Conservation (phyloP, 305 asterid species). For the Plantago coronopus region DNA sequence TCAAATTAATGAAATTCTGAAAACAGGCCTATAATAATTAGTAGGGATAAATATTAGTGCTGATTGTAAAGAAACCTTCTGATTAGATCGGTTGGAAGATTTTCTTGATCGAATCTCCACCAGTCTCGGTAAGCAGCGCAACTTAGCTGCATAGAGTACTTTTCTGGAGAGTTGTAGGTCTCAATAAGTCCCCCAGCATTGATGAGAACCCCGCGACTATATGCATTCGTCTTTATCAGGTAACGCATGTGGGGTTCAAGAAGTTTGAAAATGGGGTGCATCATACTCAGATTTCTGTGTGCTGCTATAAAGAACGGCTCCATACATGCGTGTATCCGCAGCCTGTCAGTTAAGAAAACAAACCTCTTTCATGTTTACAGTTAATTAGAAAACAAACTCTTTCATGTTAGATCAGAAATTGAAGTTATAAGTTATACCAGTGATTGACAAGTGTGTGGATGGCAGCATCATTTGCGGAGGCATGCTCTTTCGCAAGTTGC, state of each 20-base stretch:
- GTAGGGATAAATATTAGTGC: too few species aligned
- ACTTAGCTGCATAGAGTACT: conserved; percentile 83
- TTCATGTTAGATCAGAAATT: background rate
- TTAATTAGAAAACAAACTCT: too few species aligned
- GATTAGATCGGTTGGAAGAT: conserved; percentile 85
- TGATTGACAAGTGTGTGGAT: conserved; percentile 94
- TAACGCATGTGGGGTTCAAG: conserved; percentile 97
- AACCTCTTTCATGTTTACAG: background rate
- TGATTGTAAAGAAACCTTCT: conserved; percentile 41
- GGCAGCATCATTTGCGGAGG: conserved; percentile 90
- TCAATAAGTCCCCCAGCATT: conserved; percentile 77
- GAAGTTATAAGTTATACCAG: conserved; percentile 37
- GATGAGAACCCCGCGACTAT: conserved; percentile 73
- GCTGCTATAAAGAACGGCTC: conserved; percentile 92
- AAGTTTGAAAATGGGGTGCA: conserved; percentile 91
- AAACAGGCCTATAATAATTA: too few species aligned
- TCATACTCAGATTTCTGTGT: conserved; percentile 82
- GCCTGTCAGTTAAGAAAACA: conserved; percentile 32
- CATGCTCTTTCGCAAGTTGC: conserved; percentile 90
- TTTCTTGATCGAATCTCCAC: conserved; percentile 75
- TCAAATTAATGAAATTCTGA: background rate
- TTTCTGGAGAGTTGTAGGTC: conserved; percentile 81
- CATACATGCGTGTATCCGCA: conserved; percentile 76
- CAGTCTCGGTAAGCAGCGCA: conserved; percentile 82
- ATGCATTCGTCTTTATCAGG: conserved; percentile 74